Percentiles rank a stretch among this genome's conserved stretches.
phyloP scores from a whole-genome alignment of 2,329 filamentous ascomycete species.

The Corynespora cassiicola region DNA sequence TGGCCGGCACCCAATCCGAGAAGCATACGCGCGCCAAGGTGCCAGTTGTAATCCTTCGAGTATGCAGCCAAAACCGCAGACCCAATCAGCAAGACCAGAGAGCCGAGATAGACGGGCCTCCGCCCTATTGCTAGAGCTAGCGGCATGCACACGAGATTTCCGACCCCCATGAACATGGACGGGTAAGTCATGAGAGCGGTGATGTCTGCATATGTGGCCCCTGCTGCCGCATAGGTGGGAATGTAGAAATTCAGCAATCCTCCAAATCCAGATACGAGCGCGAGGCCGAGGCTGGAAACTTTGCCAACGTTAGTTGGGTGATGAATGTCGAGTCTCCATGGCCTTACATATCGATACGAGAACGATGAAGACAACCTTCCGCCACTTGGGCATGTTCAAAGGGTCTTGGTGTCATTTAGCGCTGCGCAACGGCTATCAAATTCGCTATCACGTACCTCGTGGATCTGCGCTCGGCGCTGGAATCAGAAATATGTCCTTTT shows the following conservation, averaged over 20 bases:
- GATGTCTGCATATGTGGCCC: slow-evolving; percentile 49
- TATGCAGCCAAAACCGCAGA: slow-evolving; percentile 16
- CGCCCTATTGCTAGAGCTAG: slow-evolving; percentile 27
- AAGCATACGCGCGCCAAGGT: slow-evolving; percentile 47
- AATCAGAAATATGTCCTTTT: slow-evolving; percentile 29
- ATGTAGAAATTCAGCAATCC: slow-evolving; percentile 52
- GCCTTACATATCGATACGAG: slow-evolving; percentile 34
- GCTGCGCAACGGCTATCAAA: too few relatives aligned
- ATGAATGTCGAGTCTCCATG: too few relatives aligned
- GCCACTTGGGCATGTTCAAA: slow-evolving; percentile 33
- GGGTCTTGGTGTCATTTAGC: slow-evolving; percentile 30
- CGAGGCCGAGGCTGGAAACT: slow-evolving; percentile 50
- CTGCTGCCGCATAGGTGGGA: slow-evolving; percentile 43
- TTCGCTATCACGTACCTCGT: slow-evolving; percentile 28
- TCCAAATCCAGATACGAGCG: slow-evolving; percentile 51
- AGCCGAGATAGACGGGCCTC: slow-evolving; percentile 24
- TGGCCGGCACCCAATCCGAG: slow-evolving; percentile 51
- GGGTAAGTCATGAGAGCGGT: slow-evolving; percentile 38
- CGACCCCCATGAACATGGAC: slow-evolving; percentile 33
- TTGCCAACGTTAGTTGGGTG: background rate
- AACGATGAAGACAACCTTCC: slow-evolving; percentile 34
- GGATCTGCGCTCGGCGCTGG: slow-evolving; percentile 37
- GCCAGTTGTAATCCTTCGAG: slow-evolving; percentile 29
- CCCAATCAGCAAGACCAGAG: slow-evolving; percentile 18
- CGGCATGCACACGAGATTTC: slow-evolving; percentile 25